Conservation (phyloP, 176 grass and related monocot genomes). For the Zizania latifolia region DNA sequence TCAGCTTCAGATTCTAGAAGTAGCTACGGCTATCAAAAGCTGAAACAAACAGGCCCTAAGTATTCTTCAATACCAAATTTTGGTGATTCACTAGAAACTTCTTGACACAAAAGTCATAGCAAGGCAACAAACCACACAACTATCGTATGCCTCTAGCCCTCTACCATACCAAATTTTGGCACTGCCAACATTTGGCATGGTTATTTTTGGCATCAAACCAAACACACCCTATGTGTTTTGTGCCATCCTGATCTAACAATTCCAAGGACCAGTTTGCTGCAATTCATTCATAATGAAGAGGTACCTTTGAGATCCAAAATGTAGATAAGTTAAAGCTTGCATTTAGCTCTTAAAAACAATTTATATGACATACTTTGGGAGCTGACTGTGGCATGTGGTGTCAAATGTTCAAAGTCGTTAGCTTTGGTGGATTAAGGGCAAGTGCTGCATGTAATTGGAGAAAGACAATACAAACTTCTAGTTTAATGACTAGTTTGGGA, state of each 20-base stretch:
- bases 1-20: too few species aligned
- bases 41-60: too few species aligned
- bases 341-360: background rate
- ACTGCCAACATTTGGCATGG: too few species aligned
- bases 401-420: background rate
- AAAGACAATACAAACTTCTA: background rate
- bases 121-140: too few species aligned
- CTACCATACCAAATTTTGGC: too few species aligned
- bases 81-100: too few species aligned
- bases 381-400: background rate
- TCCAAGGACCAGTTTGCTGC: background rate
- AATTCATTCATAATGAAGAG: background rate
- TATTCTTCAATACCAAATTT: too few species aligned
- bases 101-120: too few species aligned
- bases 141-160: too few species aligned
- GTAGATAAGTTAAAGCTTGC: background rate
- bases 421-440: background rate
- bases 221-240: background rate
- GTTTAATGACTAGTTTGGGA: background rate
- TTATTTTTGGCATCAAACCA: too few species aligned
- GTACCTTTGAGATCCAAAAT: background rate
- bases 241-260: background rate
- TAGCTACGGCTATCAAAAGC: too few species aligned
- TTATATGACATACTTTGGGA: background rate
- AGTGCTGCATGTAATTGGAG: background rate